Evolutionary conservation across 148 eudicot genomes (phyloP).

Genomic region (Silene uniflora): DNA sequence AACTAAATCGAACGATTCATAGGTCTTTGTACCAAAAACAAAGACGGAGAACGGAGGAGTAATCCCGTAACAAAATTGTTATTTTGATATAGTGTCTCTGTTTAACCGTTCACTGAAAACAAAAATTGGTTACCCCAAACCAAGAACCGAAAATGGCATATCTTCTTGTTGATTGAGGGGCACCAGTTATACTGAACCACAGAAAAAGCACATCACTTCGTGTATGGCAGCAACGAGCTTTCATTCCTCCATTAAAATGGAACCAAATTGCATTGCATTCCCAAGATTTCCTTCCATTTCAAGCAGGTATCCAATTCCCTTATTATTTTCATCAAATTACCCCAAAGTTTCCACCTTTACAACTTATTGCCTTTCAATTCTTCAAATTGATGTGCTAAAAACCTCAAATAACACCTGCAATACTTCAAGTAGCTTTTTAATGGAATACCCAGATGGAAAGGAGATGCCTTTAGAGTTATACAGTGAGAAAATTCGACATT

Average conservation of each 20-base stretch:
- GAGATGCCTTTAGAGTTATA: conserved; percentile 55
- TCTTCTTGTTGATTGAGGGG: too few relatives aligned
- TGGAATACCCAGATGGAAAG: conserved; percentile 30
- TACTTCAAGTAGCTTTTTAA: conserved; percentile 7
- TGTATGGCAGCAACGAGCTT: neutral
- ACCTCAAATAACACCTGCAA: conserved; percentile 10
- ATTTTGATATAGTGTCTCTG: too few relatives aligned
- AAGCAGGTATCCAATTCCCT: conserved; percentile 21
- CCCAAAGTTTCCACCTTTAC: neutral
- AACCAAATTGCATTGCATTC: conserved; percentile 8
- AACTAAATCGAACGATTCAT: too few relatives aligned
- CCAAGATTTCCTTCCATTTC: conserved; percentile 8
- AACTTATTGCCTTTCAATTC: conserved; percentile 17
- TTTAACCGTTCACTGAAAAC: too few relatives aligned
- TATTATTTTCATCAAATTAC: conserved; percentile 21
- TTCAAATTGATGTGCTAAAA: conserved; percentile 7
- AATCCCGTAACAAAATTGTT: too few relatives aligned
- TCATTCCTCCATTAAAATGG: conserved; percentile 10
- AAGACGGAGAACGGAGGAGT: too few relatives aligned
- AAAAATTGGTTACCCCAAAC: too few relatives aligned
- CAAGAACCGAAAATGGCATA: too few relatives aligned
- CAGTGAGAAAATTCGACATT: conserved; percentile 39
- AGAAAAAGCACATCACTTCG: conserved; percentile 3
- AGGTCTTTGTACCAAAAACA: too few relatives aligned
- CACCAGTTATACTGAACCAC: neutral